phyloP scores from a whole-genome alignment of 495 filamentous ascomycete genomes.

The Aspergillus bertholletiae region DNA sequence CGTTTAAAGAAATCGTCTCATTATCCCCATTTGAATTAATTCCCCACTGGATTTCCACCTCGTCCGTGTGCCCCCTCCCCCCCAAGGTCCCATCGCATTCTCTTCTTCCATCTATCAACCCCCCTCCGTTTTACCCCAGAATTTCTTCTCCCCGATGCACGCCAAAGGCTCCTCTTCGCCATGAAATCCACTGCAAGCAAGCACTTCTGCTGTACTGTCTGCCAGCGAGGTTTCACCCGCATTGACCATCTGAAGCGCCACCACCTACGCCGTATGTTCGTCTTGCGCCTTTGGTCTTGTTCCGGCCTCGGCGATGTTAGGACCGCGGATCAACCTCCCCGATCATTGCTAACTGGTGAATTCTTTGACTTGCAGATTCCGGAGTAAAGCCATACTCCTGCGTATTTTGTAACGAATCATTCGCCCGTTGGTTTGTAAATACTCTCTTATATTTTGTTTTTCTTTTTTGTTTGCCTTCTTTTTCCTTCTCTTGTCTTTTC shows the following conservation, averaged over 20 bases:
- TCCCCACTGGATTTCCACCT: too few species aligned
- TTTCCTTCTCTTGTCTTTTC: background rate
- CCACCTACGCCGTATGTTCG: constrained; percentile 41
- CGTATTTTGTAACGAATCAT: constrained; percentile 40
- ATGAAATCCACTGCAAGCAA: constrained; percentile 41
- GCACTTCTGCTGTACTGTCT: constrained; percentile 44
- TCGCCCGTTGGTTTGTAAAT: constrained; percentile 41
- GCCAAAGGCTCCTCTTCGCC: constrained; percentile 11
- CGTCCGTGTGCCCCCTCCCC: too few species aligned
- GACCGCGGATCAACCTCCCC: background rate
- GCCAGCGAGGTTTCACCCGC: constrained; percentile 46
- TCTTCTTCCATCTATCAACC: constrained; percentile 6
- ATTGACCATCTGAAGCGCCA: constrained; percentile 49
- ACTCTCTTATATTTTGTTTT: background rate
- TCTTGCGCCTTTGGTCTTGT: background rate
- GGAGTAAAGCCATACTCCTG: constrained; percentile 46
- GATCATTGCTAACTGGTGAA: constrained; percentile 14
- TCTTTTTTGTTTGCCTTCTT: background rate
- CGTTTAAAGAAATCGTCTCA: background rate
- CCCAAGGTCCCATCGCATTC: background rate
- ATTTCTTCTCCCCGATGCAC: constrained; percentile 38
- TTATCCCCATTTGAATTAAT: background rate
- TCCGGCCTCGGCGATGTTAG: background rate
- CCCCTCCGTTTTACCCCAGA: constrained; percentile 20
- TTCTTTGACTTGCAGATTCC: constrained; percentile 28